These are phyloP conservation scores for Davidsoniella australis DNA, from an alignment of 2,329 filamentous ascomycete species.

Conservation along the genomic window DNA sequence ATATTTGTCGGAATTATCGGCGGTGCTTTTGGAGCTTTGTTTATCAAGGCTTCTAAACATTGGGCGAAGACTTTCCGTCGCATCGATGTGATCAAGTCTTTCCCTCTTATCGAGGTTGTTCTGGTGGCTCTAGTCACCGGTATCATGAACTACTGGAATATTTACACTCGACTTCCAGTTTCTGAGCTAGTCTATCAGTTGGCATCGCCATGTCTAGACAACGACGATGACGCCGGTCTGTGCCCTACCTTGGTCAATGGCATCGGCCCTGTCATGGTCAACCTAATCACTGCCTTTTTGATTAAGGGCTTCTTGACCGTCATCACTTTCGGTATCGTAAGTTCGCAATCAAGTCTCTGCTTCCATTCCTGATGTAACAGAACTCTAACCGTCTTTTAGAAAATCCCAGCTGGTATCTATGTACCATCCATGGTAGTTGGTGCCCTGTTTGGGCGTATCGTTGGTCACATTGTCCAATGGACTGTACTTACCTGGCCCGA, in stretches of 20 bases:
- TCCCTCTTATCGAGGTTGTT: constrained; percentile 73
- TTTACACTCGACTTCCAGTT: constrained; percentile 73
- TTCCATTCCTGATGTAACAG: no score
- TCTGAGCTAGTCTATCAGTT: constrained; percentile 82
- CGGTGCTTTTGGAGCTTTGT: constrained; percentile 70
- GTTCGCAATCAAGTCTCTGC: constrained; percentile 17
- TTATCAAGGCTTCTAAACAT: constrained; percentile 84
- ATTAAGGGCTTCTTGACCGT: constrained; percentile 81
- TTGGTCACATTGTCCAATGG: constrained; percentile 75
- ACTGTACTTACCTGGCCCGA: constrained; percentile 56
- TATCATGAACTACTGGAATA: constrained; percentile 82
- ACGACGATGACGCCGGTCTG: constrained; percentile 47
- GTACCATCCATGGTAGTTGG: constrained; percentile 96
- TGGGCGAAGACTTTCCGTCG: constrained; percentile 85
- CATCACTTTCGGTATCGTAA: constrained; percentile 76
- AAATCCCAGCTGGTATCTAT: constrained; percentile 92
- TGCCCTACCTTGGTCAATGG: constrained; percentile 57
- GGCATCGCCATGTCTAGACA: constrained; percentile 68
- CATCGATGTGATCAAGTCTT: constrained; percentile 60
- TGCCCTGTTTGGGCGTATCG: constrained; percentile 72
- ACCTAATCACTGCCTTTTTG: constrained; percentile 61
- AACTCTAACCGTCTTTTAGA: constrained; percentile 26
- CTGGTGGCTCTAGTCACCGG: constrained; percentile 76
- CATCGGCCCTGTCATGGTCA: constrained; percentile 60
- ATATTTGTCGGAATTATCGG: constrained; percentile 74